Percentiles rank a stretch among this genome's conserved stretches.
These are phyloP conservation scores for Cladosporium phlei DNA, from an alignment of 2,329 filamentous ascomycete species.

Conservation along the genomic window DNA sequence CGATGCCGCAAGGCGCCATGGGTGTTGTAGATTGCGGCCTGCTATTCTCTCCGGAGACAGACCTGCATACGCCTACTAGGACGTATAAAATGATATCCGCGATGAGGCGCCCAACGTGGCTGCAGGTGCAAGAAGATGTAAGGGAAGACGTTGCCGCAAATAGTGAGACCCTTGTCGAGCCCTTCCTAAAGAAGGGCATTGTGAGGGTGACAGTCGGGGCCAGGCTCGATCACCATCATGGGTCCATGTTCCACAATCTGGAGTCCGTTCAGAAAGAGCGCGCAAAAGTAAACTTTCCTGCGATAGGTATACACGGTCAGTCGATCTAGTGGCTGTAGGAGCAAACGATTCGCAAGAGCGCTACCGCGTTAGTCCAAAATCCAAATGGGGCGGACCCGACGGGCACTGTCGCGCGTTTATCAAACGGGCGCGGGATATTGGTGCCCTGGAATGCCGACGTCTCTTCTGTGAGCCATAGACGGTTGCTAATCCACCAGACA, in stretches of 20 bases:
- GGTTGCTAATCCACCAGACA: background rate
- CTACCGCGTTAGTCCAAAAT: conserved; percentile 11
- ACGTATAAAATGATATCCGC: conserved; percentile 1
- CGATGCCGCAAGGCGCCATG: conserved; percentile 7
- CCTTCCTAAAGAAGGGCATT: conserved; percentile 4
- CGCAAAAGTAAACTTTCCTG: conserved; percentile 7
- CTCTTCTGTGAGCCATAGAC: background rate
- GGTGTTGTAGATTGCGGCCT: conserved; percentile 4
- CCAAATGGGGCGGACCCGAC: conserved; percentile 8
- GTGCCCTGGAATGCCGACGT: conserved; percentile 6
- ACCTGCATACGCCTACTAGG: conserved; percentile 7
- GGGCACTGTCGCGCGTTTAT: conserved; percentile 3
- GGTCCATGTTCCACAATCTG: conserved; percentile 12
- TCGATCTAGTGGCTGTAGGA: conserved; percentile 10
- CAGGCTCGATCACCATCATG: conserved; percentile 6
- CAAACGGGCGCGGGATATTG: background rate
- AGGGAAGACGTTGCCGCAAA: conserved; percentile 10
- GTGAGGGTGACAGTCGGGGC: conserved; percentile 5
- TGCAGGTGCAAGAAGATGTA: conserved; percentile 2
- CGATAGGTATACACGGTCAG: conserved; percentile 7
- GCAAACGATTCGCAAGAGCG: conserved; percentile 6
- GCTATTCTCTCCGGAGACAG: conserved; percentile 4
- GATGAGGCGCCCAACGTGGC: conserved; percentile 5
- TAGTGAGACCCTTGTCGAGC: conserved; percentile 1
- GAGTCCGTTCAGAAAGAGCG: conserved; percentile 6